phyloP scores from a whole-genome alignment of 192 early-diverging fungal species.

The Podila epigama region DNA sequence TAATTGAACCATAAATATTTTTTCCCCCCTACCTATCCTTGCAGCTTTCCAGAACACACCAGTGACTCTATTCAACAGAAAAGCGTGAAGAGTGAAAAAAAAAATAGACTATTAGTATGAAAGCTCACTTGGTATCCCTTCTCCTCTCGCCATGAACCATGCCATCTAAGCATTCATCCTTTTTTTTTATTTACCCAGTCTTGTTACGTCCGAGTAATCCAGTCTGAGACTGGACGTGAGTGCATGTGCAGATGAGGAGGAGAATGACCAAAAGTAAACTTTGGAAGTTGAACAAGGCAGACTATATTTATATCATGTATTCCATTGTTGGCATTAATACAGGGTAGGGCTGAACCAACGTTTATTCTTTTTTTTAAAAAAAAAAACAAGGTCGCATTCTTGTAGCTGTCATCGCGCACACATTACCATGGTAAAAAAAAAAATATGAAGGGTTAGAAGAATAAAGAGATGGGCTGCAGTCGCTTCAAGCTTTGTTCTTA shows the following conservation, averaged over 20 bases:
- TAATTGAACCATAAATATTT: background rate
- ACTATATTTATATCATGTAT: no score
- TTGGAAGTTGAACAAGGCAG: conserved; percentile 97
- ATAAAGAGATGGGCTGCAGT: no score
- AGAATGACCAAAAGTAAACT: conserved; percentile 90
- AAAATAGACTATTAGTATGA: background rate
- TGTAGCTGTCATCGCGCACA: no score
- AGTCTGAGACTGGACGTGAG: conserved; percentile 90
- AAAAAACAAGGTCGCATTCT: background rate
- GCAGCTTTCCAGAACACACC: conserved; percentile 97
- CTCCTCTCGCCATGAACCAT: background rate
- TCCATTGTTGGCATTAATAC: no score
- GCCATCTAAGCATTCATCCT: no score
- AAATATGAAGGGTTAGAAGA: no score
- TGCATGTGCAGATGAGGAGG: conserved; percentile 96
- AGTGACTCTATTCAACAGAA: conserved; percentile 59
- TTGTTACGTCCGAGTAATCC: conserved; percentile 88
- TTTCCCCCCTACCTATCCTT: conserved; percentile 71
- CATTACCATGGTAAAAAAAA: no score
- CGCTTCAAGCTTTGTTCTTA: no score
- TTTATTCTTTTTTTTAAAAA: no score
- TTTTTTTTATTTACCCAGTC: conserved; percentile 62
- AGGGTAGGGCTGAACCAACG: no score
- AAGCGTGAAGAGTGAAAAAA: background rate
- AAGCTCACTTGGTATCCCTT: no score